Conservation (phyloP, 306 rosid genomes). For the Cucurbita argyrosperma region DNA sequence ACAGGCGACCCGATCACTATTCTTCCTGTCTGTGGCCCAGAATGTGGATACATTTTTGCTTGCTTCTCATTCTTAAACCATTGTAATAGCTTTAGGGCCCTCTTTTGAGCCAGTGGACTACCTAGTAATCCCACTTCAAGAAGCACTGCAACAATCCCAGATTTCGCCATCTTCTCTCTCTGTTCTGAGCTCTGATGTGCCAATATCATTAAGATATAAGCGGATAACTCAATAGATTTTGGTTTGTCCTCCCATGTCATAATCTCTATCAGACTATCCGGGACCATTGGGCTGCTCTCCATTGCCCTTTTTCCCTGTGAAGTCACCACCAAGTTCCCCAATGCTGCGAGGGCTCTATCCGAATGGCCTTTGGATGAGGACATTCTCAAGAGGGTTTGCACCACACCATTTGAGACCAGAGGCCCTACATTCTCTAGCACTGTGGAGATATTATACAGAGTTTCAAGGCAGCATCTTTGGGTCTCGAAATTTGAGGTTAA, state of each 20-base stretch:
- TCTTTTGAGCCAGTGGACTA: slow-evolving; percentile 67
- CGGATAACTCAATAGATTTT: slow-evolving; percentile 68
- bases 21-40: slow-evolving; percentile 82
- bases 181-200: slow-evolving; percentile 82
- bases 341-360: slow-evolving; percentile 62
- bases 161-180: slow-evolving; percentile 53
- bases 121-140: slow-evolving; percentile 76
- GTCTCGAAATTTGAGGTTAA: slow-evolving; percentile 30
- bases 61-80: slow-evolving; percentile 85
- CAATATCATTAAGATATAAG: slow-evolving; percentile 69
- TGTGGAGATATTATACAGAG: slow-evolving; percentile 55
- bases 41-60: slow-evolving; percentile 66
- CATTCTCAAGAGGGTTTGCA: slow-evolving; percentile 33
- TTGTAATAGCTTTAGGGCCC: slow-evolving; percentile 67
- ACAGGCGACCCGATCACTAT: slow-evolving; percentile 46
- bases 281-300: slow-evolving; percentile 47
- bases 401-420: slow-evolving; percentile 49
- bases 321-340: slow-evolving; percentile 74
- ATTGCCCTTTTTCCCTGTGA: slow-evolving; percentile 67
- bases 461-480: slow-evolving; percentile 41
- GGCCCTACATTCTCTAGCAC: slow-evolving; percentile 46
- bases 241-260: slow-evolving; percentile 82
- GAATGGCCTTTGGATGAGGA: slow-evolving; percentile 30
- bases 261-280: slow-evolving; percentile 40
- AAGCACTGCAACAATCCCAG: slow-evolving; percentile 58